A percentile compares a stretch with the other conserved stretches of the same genome.
These are phyloP conservation scores for Salvia rosmarinus DNA, from an alignment of 257 asterid genomes.

Conservation along the genomic window DNA sequence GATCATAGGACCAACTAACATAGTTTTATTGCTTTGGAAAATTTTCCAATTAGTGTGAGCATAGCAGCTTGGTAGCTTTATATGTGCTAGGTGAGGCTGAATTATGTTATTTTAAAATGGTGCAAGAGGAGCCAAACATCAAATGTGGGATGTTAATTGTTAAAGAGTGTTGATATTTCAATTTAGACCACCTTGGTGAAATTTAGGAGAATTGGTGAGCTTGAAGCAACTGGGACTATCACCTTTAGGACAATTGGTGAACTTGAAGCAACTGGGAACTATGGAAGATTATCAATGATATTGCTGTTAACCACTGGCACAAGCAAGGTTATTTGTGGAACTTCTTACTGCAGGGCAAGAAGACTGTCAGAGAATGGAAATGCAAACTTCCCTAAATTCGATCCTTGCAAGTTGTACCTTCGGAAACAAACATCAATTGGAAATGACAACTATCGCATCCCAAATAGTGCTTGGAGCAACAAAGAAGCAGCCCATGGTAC, in stretches of 20 bases:
- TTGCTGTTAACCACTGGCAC: background rate
- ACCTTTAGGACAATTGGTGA: background rate
- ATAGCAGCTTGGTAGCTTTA: background rate
- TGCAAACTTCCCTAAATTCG: background rate
- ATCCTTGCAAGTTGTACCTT: background rate
- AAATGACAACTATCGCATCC: background rate
- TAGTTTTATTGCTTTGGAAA: background rate
- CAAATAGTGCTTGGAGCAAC: background rate
- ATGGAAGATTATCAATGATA: background rate
- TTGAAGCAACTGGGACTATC: background rate
- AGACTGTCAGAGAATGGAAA: background rate
- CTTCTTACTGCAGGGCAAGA: background rate
- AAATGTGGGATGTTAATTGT: background rate
- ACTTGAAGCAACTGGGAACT: background rate
- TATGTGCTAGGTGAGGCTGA: background rate
- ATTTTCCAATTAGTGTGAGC: background rate
- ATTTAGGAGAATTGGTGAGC: background rate
- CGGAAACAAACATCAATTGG: background rate
- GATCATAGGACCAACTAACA: background rate
- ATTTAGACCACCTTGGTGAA: background rate
- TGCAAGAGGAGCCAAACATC: background rate
- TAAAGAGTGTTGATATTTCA: no score
- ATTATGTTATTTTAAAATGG: background rate
- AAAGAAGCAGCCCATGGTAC: background rate
- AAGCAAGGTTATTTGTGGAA: background rate